Conservation (phyloP, 768 basidiomycete genomes). For the Leccinum rimulosum region DNA sequence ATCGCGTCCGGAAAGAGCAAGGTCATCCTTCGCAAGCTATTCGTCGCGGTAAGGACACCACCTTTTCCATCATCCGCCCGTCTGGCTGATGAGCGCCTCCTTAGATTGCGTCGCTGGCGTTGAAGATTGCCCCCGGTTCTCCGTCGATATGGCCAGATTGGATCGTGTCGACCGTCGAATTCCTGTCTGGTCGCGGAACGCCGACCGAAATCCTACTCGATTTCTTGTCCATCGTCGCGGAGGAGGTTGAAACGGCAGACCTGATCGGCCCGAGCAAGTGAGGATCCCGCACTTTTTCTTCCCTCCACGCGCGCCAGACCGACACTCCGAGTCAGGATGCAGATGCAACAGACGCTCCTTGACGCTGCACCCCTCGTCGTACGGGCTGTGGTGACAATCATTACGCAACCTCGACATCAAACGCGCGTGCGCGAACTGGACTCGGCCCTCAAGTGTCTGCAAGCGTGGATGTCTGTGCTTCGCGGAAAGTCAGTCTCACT, state of each 20-base stretch:
- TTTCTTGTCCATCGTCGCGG: conserved; percentile 79
- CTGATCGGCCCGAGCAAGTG: conserved; percentile 72
- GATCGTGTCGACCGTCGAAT: conserved; percentile 61
- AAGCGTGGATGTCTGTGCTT: conserved; percentile 77
- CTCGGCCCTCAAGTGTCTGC: conserved; percentile 75
- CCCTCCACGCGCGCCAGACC: conserved; percentile 1
- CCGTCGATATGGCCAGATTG: conserved; percentile 73
- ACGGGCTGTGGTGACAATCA: conserved; percentile 59
- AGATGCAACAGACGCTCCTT: conserved; percentile 62
- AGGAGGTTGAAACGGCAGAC: conserved; percentile 77
- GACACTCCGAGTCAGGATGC: conserved; percentile 41
- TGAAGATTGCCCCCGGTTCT: conserved; percentile 61
- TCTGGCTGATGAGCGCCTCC: conserved; percentile 8
- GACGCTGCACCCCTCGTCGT: conserved; percentile 71
- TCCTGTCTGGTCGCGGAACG: conserved; percentile 59
- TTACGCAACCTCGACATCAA: conserved; percentile 41
- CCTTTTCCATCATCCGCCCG: neutral
- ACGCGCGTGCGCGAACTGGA: conserved; percentile 45
- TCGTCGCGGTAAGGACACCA: conserved; percentile 61
- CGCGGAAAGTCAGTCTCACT: conserved; percentile 55
- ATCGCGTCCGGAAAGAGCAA: conserved; percentile 57
- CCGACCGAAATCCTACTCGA: conserved; percentile 63
- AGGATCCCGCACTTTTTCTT: conserved; percentile 26
- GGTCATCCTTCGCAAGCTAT: conserved; percentile 82
- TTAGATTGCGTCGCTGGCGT: conserved; percentile 67